Evolutionary conservation across 2,329 filamentous ascomycete genomes (phyloP).

Genomic region (Cladosporium colombiae): DNA sequence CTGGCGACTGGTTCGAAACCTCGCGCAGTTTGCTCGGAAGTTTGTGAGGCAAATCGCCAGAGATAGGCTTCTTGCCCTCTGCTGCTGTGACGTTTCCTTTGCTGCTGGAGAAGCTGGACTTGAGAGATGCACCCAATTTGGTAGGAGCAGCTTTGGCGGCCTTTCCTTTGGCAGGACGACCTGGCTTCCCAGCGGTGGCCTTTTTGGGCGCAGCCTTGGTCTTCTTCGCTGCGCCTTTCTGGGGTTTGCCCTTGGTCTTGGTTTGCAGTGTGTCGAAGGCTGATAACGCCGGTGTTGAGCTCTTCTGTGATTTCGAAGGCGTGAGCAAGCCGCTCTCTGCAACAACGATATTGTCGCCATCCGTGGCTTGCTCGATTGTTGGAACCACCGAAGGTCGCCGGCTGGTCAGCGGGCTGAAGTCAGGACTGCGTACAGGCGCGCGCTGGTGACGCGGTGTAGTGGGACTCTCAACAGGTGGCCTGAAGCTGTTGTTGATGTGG

Average conservation of each 20-base stretch:
- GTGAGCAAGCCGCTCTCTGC: conserved; percentile 32
- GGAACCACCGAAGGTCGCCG: conserved; percentile 26
- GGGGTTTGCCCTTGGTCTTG: conserved; percentile 18
- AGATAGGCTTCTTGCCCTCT: conserved; percentile 21
- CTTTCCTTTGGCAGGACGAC: conserved; percentile 27
- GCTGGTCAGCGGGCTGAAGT: conserved; percentile 28
- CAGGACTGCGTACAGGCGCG: conserved; percentile 14
- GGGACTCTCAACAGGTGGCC: conserved; percentile 26
- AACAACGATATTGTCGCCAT: conserved; percentile 30
- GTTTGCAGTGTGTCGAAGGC: conserved; percentile 25
- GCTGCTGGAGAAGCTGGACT: conserved; percentile 28
- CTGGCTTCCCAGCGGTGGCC: conserved; percentile 29
- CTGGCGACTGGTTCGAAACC: conserved; percentile 27
- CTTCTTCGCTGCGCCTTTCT: conserved; percentile 21
- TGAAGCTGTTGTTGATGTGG: conserved; percentile 38
- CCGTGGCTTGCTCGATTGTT: conserved; percentile 30
- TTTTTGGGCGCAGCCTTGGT: conserved; percentile 28
- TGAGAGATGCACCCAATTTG: conserved; percentile 26
- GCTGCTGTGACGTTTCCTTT: conserved; percentile 27
- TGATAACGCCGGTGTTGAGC: conserved; percentile 25
- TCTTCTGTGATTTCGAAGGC: conserved; percentile 36
- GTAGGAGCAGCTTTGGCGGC: conserved; percentile 15
- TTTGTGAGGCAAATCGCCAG: conserved; percentile 21
- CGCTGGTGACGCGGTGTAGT: conserved; percentile 22
- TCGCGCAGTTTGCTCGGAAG: conserved; percentile 34